phyloP scores from a whole-genome alignment of 2,329 filamentous ascomycete genomes.

The Trichoderma citrinoviride region DNA sequence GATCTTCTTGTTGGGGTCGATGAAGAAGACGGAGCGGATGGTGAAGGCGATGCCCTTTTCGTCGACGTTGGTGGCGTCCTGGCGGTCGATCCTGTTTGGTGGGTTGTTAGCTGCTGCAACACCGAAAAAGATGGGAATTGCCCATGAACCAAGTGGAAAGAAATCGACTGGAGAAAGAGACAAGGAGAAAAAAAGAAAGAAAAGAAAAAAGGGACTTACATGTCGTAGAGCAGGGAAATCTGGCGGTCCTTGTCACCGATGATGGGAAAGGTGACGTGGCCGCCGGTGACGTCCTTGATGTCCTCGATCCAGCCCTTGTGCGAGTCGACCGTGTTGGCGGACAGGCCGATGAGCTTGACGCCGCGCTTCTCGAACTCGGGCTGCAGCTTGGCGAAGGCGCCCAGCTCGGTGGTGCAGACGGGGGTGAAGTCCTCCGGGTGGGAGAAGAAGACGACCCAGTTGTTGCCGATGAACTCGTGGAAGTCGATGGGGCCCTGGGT shows the following conservation, averaged over 20 bases:
- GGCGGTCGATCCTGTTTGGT: slow-evolving; percentile 65
- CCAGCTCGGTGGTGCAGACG: slow-evolving; percentile 93
- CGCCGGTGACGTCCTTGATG: slow-evolving; percentile 74
- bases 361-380: slow-evolving; percentile 82
- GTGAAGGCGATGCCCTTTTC: slow-evolving; percentile 84
- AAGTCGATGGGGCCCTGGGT: slow-evolving; percentile 77
- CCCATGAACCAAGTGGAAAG: no score
- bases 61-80: slow-evolving; percentile 79
- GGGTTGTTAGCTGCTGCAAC: neutral
- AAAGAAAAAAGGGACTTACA: slow-evolving; percentile 50
- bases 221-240: slow-evolving; percentile 74
- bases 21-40: slow-evolving; percentile 91
- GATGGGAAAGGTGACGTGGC: slow-evolving; percentile 71
- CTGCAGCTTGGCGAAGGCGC: slow-evolving; percentile 86
- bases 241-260: slow-evolving; percentile 77
- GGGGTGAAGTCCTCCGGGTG: slow-evolving; percentile 91
- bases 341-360: slow-evolving; percentile 88
- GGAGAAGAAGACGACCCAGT: slow-evolving; percentile 80
- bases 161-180: no score
- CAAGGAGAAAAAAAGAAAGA: no score
- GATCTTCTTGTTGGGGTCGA: slow-evolving; percentile 92
- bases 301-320: slow-evolving; percentile 91
- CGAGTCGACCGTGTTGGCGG: slow-evolving; percentile 78
- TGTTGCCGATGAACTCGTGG: slow-evolving; percentile 75
- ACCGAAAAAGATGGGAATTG: no score